These are phyloP conservation scores for Pseudogymnoascus sp. DNA, from an alignment of 2,329 filamentous ascomycete species.

Conservation along the genomic window DNA sequence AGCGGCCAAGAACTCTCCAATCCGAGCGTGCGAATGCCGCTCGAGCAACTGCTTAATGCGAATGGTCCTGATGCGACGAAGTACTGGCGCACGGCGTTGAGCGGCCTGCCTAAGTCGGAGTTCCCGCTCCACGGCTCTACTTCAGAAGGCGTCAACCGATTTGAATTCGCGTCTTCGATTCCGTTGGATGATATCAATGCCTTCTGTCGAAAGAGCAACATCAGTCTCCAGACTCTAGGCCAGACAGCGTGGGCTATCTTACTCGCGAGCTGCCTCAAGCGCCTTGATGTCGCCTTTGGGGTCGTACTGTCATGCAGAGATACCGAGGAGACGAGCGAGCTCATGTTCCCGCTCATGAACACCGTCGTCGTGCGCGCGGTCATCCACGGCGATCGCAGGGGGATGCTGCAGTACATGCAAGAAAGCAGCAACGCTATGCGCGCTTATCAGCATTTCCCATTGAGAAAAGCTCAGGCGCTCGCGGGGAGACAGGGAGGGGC, in stretches of 20 bases:
- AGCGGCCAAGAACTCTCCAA: constrained; percentile 34
- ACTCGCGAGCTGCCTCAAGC: constrained; percentile 54
- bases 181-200: constrained; percentile 36
- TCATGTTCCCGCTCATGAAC: constrained; percentile 89
- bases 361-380: constrained; percentile 70
- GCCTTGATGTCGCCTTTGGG: constrained; percentile 74
- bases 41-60: constrained; percentile 39
- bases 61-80: constrained; percentile 38
- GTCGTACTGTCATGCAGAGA: constrained; percentile 81
- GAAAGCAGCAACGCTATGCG: constrained; percentile 57
- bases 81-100: constrained; percentile 69
- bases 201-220: constrained; percentile 58
- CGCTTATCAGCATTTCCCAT: constrained; percentile 69
- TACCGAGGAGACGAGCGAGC: constrained; percentile 54
- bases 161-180: constrained; percentile 40
- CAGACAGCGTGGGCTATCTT: constrained; percentile 70
- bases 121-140: constrained; percentile 31
- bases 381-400: constrained; percentile 57
- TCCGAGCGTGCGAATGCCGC: constrained; percentile 43
- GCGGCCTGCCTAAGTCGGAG: constrained; percentile 36
- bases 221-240: constrained; percentile 71
- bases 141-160: constrained; percentile 29
- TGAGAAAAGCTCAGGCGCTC: constrained; percentile 59
- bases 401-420: constrained; percentile 69
- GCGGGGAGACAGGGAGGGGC: constrained; percentile 31